Base-by-base conservation (phyloP, 176 grass and related monocot species). In the Pontederia paniculata region DNA sequence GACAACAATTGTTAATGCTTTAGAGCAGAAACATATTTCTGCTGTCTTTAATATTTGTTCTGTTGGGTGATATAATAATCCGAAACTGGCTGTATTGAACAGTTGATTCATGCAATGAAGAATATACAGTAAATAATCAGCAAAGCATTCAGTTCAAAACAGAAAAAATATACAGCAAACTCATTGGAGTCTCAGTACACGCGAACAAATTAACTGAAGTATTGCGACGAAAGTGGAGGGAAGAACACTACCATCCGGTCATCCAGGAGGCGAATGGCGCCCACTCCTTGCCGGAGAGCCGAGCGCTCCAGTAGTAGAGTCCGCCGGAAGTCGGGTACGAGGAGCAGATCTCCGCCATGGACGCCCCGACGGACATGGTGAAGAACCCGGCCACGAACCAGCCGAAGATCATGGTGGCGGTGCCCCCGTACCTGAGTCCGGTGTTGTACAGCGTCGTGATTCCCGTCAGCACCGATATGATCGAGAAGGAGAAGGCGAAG, bases 341-440 rank as follows among this genome's bases (percentile, higher is more conserved):
- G 9, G 70, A 73, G 57, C 57, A 73, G 57, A 73, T 73, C 70
- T 73, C 70, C 1, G 70, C 57, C 70, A 73, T 73, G 16, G 70
- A 9, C 12, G 62, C 45, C 0, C 70, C 70, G 12, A 73, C 70
- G 9, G 20, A 2, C 5, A 63, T 18, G 20, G 60, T 63, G 60
- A 63, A 18, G 5, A 21, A 5, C 12, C 60, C 69, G 15, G 57
- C 57, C 5, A 59, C 50, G n/a, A 57, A 49, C 55, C 55, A 72
- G 17, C 54, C 57, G n/a, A 52, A 73, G 1, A 62, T 48, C 70
- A 73, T 73, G 57, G 70, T 52, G 18, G 45, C 44, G 0, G 70
- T 56, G 8, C 70, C 70, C 42, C 70, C 70, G 17, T 52, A 73
- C 31, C 53, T 37, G 13, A 63, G 55, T 10, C 70, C 70, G 20